phyloP scores from a whole-genome alignment of 768 basidiomycete genomes.

The Hysterangium stoloniferum region DNA sequence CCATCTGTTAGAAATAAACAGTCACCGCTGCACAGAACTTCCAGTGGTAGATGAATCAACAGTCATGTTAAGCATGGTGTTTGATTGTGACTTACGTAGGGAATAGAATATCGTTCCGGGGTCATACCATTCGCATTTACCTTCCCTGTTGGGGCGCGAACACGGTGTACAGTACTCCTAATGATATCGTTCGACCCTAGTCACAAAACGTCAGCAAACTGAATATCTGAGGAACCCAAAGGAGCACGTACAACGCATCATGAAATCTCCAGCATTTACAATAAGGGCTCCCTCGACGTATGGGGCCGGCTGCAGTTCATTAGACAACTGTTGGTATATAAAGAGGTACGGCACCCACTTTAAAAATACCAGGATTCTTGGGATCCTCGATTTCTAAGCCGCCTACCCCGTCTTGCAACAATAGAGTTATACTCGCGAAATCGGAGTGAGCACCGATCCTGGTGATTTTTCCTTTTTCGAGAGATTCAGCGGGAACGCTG shows the following conservation, averaged over 20 bases:
- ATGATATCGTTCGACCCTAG: slow-evolving; percentile 29
- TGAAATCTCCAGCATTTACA: slow-evolving; percentile 45
- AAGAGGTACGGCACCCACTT: slow-evolving; percentile 16
- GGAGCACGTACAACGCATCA: slow-evolving; percentile 40
- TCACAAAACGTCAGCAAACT: neutral
- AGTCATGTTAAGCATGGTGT: slow-evolving; percentile 11
- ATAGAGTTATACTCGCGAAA: slow-evolving; percentile 48
- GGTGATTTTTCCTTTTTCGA: slow-evolving; percentile 30
- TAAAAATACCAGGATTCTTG: slow-evolving; percentile 30
- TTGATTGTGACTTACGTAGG: slow-evolving; percentile 38
- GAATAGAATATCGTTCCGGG: slow-evolving; percentile 52
- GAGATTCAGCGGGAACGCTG: slow-evolving; percentile 25
- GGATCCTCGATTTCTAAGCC: slow-evolving; percentile 59
- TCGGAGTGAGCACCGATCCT: slow-evolving; percentile 41
- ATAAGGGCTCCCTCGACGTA: slow-evolving; percentile 40
- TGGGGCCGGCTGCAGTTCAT: slow-evolving; percentile 33
- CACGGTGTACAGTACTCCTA: slow-evolving; percentile 46
- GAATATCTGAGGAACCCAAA: slow-evolving; percentile 1
- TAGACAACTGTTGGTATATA: slow-evolving; percentile 15
- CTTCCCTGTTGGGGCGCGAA: slow-evolving; percentile 31
- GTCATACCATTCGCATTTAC: slow-evolving; percentile 28
- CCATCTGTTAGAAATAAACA: slow-evolving; percentile 14
- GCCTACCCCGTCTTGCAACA: slow-evolving; percentile 54
- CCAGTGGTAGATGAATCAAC: slow-evolving; percentile 30
- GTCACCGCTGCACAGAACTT: slow-evolving; percentile 28